Base-by-base conservation (phyloP, 108 stramenopile genomes). In the Seminavis robusta region DNA sequence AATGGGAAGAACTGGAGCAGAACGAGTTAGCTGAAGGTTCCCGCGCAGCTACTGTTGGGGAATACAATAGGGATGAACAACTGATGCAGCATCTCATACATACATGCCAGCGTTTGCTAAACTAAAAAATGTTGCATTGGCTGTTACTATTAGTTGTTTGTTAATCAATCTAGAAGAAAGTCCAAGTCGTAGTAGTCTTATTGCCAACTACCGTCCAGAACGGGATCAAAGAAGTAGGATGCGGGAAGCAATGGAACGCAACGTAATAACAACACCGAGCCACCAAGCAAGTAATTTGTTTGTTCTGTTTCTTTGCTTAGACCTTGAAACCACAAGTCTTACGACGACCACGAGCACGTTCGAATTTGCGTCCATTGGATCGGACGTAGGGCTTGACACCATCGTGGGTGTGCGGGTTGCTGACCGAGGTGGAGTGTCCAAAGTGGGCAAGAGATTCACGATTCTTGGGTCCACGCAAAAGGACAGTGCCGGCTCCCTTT, bases 331-430 rank as follows among this genome's bases (percentile, higher is more conserved):
- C 98, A 64, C 88, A 77, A 50, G 89, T 92, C 45, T 78, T 71
- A 88, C 99, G 96, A 66, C 98, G 96, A 71, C 98, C 98, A 86
- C 99, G 98, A 58, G 99, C 99, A 63, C 82, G 82, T 87, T 99
- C 99, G 86, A 99, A 99, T 81, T 99, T 99, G 82, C 98, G 90
- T 73, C 99, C 99, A 79, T 98, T 98, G 77, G 88, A 82, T 69
- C 97, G 94, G 51, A 96, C 94, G 68, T 94, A 97, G 16, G 99
- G 99, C 86, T 98, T 98, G 86, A 92, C 90, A 59, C 78, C 83
- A 75, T 89, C 86, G 79, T 94, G 90, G 32, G 89, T 93, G 71
- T 93, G 88, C 45, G 90, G 88, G 71, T 88, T 89, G 77, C 69
- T 88, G 74, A 92, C 90, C 33, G 83, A 65, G 16, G 85, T 85